Conservation (phyloP, 1,284 basidiomycete species). For the Ustilago xerochloae region DNA sequence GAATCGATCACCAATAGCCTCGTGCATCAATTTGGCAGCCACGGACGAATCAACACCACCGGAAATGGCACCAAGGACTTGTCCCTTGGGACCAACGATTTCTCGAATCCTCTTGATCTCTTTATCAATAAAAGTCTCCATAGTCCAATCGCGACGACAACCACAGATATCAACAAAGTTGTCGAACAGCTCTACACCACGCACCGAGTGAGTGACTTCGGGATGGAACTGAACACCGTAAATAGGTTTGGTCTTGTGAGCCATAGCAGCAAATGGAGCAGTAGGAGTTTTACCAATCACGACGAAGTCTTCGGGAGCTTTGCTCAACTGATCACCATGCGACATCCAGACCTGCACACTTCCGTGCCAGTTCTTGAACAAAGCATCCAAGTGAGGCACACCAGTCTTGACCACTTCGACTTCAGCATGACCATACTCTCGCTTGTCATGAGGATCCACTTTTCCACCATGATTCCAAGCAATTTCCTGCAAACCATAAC, state of each 20-base stretch:
- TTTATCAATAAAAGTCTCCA: constrained; percentile 99
- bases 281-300: constrained; percentile 87
- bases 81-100: constrained; percentile 92
- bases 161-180: constrained; percentile 86
- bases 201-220: constrained; percentile 94
- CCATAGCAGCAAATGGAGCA: constrained; percentile 92
- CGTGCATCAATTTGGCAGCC: constrained; percentile 98
- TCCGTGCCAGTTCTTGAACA: constrained; percentile 86
- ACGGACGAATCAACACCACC: constrained; percentile 98
- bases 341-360: constrained; percentile 98
- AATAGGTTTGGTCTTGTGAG: constrained; percentile 87
- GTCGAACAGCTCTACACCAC: constrained; percentile 89
- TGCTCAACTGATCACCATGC: constrained; percentile 92
- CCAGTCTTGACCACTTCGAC: constrained; percentile 81
- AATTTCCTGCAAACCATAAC: constrained; percentile 99
- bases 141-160: constrained; percentile 89
- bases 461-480: constrained; percentile 88
- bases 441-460: constrained; percentile 87
- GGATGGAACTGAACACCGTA: constrained; percentile 99
- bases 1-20: constrained; percentile 95
- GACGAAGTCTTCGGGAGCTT: constrained; percentile 84
- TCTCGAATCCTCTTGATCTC: constrained; percentile 94
- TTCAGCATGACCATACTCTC: constrained; percentile 93
- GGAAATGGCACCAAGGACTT: constrained; percentile 96
- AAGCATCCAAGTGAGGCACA: constrained; percentile 73